A percentile compares a stretch with the other conserved stretches of the same genome.
Evolutionary conservation across 768 basidiomycete genomes (phyloP).

Genomic region (Tephrocybe sp.): DNA sequence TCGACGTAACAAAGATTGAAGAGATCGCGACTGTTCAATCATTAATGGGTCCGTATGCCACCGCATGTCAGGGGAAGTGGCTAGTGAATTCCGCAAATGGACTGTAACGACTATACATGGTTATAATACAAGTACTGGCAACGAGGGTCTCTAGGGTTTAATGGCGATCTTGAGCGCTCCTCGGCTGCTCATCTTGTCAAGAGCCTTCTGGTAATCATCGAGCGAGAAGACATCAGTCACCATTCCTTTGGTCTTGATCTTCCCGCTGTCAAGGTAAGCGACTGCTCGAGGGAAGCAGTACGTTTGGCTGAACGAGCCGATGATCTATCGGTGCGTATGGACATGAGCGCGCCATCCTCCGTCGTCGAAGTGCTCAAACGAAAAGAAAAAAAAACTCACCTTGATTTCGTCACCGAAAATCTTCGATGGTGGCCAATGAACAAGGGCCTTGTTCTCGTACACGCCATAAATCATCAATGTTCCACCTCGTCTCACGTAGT

Average conservation of each 20-base stretch:
- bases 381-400: constrained; percentile 26
- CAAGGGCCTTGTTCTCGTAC: constrained; percentile 80
- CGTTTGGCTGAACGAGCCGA: constrained; percentile 87
- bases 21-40: no score
- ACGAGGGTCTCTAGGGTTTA: constrained; percentile 64
- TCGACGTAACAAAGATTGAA: no score
- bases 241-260: constrained; percentile 80
- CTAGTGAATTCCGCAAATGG: no score
- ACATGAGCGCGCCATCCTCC: neutral
- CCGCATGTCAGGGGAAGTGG: no score
- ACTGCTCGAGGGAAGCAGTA: constrained; percentile 90
- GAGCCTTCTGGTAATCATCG: constrained; percentile 65
- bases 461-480: constrained; percentile 90
- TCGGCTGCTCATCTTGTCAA: constrained; percentile 71
- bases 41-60: no score
- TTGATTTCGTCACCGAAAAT: constrained; percentile 69
- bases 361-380: no score
- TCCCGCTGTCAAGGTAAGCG: constrained; percentile 84
- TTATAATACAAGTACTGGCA: no score
- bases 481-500: constrained; percentile 84
- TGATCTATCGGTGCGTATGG: constrained; percentile 50
- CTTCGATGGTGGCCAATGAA: constrained; percentile 86
- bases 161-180: constrained; percentile 61
- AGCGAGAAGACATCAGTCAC: constrained; percentile 61
- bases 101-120: no score